phyloP scores from a whole-genome alignment of 805 yeast species.

The Saccharomycopsis sp. region DNA sequence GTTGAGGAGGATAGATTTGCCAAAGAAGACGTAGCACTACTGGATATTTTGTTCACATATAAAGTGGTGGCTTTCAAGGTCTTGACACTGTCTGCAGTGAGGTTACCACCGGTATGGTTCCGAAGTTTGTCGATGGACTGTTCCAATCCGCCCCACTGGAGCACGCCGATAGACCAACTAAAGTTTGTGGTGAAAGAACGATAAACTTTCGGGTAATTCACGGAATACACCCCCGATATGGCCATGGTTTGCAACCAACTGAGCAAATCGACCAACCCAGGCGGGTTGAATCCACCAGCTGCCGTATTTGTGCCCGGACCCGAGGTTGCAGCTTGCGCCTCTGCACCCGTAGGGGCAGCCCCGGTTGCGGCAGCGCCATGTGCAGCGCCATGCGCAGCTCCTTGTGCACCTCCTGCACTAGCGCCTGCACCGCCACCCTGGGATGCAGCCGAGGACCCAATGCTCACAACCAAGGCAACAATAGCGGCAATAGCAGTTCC shows the following conservation, averaged over 20 bases:
- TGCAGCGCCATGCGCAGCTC: conserved; percentile 16
- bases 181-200: conserved; percentile 27
- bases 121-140: conserved; percentile 26
- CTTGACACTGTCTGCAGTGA: conserved; percentile 21
- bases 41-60: conserved; percentile 12
- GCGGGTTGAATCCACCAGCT: conserved; percentile 23
- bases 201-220: conserved; percentile 28
- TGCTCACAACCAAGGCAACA: conserved; percentile 24
- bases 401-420: conserved; percentile 11
- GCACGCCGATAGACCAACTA: conserved; percentile 29
- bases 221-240: conserved; percentile 27
- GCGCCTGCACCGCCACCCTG: conserved; percentile 19
- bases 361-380: conserved; percentile 11
- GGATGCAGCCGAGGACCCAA: conserved; percentile 19
- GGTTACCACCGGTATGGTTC: conserved; percentile 27
- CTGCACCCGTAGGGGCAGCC: conserved; percentile 18
- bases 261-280: conserved; percentile 26
- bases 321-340: conserved; percentile 19
- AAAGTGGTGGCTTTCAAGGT: conserved; percentile 19
- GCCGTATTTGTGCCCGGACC: conserved; percentile 21
- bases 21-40: neutral
- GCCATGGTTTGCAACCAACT: conserved; percentile 28
- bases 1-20: neutral
- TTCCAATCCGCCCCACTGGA: conserved; percentile 28
- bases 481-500: conserved; percentile 28